These are phyloP conservation scores for Hippophae gyantsensis DNA, from an alignment of 306 rosid species.

Conservation along the genomic window DNA sequence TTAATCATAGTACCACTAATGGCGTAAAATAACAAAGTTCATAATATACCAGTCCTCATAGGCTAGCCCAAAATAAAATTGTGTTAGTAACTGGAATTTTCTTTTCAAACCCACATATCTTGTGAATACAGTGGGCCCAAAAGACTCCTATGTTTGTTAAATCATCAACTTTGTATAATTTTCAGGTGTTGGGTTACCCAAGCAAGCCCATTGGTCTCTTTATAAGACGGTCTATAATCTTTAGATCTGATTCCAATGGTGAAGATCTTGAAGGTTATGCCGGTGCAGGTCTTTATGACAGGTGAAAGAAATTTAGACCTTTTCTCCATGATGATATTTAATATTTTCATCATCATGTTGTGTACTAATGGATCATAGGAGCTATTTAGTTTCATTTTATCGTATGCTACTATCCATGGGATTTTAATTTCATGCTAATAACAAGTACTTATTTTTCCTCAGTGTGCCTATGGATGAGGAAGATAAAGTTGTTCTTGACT, in stretches of 20 bases:
- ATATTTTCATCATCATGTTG: neutral
- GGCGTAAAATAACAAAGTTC: no score
- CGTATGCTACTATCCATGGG: neutral
- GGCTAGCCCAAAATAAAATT: no score
- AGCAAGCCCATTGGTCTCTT: slow-evolving; percentile 92
- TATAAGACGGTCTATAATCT: slow-evolving; percentile 69
- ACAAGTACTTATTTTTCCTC: slow-evolving; percentile 5
- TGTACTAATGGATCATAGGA: no score
- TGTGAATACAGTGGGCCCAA: no score
- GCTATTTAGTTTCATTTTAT: neutral
- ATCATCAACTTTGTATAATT: slow-evolving; percentile 13
- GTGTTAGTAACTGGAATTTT: no score
- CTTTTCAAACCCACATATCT: neutral
- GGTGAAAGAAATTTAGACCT: slow-evolving; percentile 30
- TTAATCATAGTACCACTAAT: no score
- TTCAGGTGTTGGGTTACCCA: slow-evolving; percentile 88
- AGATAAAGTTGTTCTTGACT: slow-evolving; percentile 72
- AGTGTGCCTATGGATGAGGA: slow-evolving; percentile 97
- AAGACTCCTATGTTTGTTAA: no score
- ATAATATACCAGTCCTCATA: no score
- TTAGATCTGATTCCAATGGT: slow-evolving; percentile 96
- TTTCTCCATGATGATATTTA: neutral
- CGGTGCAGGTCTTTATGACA: slow-evolving; percentile 98
- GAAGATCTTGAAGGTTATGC: slow-evolving; percentile 99
- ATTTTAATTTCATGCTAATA: slow-evolving; percentile 6